phyloP scores from a whole-genome alignment of 2,329 filamentous ascomycete genomes.

The Cladosporium sp. region DNA sequence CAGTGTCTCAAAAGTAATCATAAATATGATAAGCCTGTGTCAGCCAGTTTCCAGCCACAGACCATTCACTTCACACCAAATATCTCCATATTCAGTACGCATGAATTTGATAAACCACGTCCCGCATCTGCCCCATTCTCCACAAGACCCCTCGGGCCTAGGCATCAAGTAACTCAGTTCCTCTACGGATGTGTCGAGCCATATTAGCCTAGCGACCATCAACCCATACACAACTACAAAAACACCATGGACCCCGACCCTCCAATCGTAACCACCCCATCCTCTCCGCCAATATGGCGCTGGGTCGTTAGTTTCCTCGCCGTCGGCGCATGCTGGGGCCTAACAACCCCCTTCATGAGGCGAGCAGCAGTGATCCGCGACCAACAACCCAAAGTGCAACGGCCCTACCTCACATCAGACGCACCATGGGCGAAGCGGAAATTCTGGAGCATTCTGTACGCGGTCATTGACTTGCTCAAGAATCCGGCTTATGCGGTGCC shows the following conservation, averaged over 20 bases:
- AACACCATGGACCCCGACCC: conserved; percentile 26
- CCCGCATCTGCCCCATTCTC: too few relatives aligned
- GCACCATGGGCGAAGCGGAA: conserved; percentile 55
- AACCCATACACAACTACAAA: not conserved
- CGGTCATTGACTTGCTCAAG: conserved; percentile 69
- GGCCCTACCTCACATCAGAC: conserved; percentile 48
- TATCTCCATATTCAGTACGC: too few relatives aligned
- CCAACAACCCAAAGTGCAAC: conserved; percentile 44
- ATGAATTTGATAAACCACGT: too few relatives aligned
- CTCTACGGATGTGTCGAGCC: too few relatives aligned
- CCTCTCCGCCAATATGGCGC: conserved; percentile 56
- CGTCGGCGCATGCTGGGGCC: conserved; percentile 87
- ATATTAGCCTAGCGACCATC: too few relatives aligned
- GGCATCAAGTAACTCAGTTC: too few relatives aligned
- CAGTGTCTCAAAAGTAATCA: too few relatives aligned
- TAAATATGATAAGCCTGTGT: too few relatives aligned
- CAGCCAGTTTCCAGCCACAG: too few relatives aligned
- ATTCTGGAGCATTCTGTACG: conserved; percentile 63
- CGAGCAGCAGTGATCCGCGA: conserved; percentile 63
- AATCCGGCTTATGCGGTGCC: conserved; percentile 83
- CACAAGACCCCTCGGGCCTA: too few relatives aligned
- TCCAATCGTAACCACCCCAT: conserved; percentile 19
- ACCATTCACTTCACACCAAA: too few relatives aligned
- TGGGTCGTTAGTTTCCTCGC: conserved; percentile 86
- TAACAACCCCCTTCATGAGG: conserved; percentile 69